Percentiles rank a stretch among this genome's conserved stretches.
phyloP scores from a whole-genome alignment of 2,329 filamentous ascomycete species.

The Penicillium sclerotigenum region DNA sequence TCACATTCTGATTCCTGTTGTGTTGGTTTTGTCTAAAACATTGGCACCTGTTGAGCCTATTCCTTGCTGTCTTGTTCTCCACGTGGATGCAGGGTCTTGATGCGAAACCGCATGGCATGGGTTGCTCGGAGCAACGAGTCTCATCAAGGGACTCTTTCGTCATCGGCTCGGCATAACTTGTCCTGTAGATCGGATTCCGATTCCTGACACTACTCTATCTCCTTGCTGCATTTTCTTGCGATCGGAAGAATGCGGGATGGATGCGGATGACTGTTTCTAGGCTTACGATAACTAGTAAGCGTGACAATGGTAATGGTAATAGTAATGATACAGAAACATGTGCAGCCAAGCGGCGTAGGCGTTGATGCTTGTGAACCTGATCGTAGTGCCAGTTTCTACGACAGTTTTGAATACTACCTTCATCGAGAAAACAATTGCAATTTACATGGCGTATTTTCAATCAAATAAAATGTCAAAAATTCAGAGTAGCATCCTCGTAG shows the following conservation, averaged over 20 bases:
- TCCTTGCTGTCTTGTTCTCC: constrained; percentile 16
- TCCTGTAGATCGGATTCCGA: neutral
- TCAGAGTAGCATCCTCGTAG: neutral
- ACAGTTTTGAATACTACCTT: neutral
- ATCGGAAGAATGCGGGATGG: constrained; percentile 13
- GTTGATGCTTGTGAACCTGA: neutral
- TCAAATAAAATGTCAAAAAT: neutral
- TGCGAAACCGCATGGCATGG: constrained; percentile 8
- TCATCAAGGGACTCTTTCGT: constrained; percentile 10
- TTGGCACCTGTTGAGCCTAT: neutral
- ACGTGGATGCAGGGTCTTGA: constrained; percentile 17
- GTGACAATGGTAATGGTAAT: neutral
- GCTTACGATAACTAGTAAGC: neutral
- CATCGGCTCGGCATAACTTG: constrained; percentile 13
- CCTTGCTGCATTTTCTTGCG: constrained; percentile 20
- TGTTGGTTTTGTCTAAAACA: neutral
- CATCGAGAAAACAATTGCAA: no score
- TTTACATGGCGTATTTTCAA: no score
- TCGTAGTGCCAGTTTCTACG: neutral
- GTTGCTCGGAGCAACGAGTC: constrained; percentile 15
- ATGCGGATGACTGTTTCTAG: neutral
- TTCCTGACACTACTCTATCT: constrained; percentile 5
- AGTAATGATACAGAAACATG: neutral
- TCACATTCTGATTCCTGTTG: constrained; percentile 30
- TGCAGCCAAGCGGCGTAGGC: neutral